Base-by-base conservation (phyloP, 768 basidiomycete species). In the Collybia nuda region DNA sequence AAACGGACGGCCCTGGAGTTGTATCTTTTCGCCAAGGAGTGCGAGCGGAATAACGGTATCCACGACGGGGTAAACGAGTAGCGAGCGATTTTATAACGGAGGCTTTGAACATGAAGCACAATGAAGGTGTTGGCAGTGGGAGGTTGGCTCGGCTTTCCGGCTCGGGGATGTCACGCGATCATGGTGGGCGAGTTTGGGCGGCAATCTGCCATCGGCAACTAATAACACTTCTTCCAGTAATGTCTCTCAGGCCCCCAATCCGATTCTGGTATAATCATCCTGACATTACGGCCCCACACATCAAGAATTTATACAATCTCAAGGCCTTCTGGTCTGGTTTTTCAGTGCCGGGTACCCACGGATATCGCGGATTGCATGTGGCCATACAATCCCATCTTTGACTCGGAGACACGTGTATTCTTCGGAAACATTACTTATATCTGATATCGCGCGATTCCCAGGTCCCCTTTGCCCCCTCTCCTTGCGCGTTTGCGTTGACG, bases 401-500 rank as follows among this genome's bases (percentile, higher is more conserved):
- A n/a, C n/a, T n/a, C n/a, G n/a, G n/a, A 32, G 32, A 32, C 32
- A 32, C 32, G 32, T 32, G 32, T 32, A 11, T 5, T 14, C 9
- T 11, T 32, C 32, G 32, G 32, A 32, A 11, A 32, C 32, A 32
- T 4, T 32, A 32, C 32, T 32, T 32, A 32, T 32, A 32, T 32
- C 47, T 44, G 26, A 38, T 40, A 44, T 49, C 40, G 44, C 40
- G 40, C 7, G 15, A n/a, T 3, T 38, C 40, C 47, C 18, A 22
- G 40, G 52, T 49, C 44, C 47, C 35, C 46, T 18, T 22, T 48
- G 63, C 53, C 57, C 61, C 48, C 53, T 55, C 56, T 57, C 59
- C 48, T 57, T 55, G 51, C 53, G 40, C 42, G 24, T 40, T 45
- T 50, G 55, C 56, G 54, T 52, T 39, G 37, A 56, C 61, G 53